Evolutionary conservation across 805 yeast species (phyloP), one percentile per base, ranked within the genome.

Genomic region (Ogataea siamensis): DNA sequence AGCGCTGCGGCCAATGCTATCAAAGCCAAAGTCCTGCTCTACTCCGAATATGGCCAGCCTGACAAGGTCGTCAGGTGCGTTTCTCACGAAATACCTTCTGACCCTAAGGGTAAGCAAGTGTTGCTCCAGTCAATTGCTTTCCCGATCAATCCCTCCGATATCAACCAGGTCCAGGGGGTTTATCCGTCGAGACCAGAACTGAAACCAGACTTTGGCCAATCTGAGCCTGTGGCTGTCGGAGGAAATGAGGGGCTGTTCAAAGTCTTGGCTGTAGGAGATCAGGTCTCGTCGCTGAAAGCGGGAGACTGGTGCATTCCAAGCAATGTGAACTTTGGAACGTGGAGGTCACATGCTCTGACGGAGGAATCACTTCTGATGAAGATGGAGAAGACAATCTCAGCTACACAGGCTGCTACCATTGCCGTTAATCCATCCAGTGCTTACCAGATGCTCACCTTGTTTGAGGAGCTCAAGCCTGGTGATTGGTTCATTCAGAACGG

Each of bases 401-500:
- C 71, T 11, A 69, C 68, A 44, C 79, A 81, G 43, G 96, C 93
- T 14, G 95, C 97, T 8, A 88, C 97, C 5, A 77, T 91, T 19
- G 70, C 87, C 5, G 98, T 93, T 34, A 93, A 93, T 60, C 97
- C 99, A 3, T 74, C 85, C 34, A 87, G 96, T 7, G 99, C 98
- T 0, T 87, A 79, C 54, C 85, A 87, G 62, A 75, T 93, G 85
- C 80, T 91, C 45, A 78, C 83, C 12, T 74, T 82, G 61, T 84
- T 77, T 59, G 76, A 66, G 36, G 69, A 76, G 39, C 63, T 83
- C 53, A 60, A 68, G 42, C 73, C 78, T 2, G 87, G 87, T 13
- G 89, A 89, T 60, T 93, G 96, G 95, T 76, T 93, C 46, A 80
- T 93, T 45, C 98, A 93, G 65, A 93, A 91, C 54, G 99, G 96